Evolutionary conservation across 2,329 filamentous ascomycete genomes (phyloP).

Genomic region (Delphinella strobiligena): DNA sequence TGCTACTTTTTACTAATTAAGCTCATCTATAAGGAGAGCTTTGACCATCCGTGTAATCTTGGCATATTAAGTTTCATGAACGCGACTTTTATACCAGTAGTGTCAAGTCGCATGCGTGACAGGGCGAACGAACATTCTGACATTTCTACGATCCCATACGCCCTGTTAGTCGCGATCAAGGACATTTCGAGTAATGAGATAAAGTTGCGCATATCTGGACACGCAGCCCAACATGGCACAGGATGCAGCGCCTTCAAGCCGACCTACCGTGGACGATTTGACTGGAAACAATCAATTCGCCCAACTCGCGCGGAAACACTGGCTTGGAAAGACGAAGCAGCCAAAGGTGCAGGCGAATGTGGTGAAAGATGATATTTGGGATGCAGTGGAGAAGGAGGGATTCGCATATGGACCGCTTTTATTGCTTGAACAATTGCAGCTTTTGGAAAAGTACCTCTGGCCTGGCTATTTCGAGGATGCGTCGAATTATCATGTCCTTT

Average conservation of each 20-base stretch:
- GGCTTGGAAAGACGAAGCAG: constrained; percentile 56
- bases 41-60: too few species aligned
- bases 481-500: constrained; percentile 81
- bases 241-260: constrained; percentile 23
- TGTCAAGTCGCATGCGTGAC: too few species aligned
- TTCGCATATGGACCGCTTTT: constrained; percentile 70
- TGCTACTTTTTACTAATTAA: too few species aligned
- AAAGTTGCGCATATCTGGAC: too few species aligned
- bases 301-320: constrained; percentile 69
- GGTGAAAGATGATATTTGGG: constrained; percentile 81
- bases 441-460: constrained; percentile 90
- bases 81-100: too few species aligned
- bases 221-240: neutral
- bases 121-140: too few species aligned
- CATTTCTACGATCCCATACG: too few species aligned
- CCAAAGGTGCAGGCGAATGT: constrained; percentile 66
- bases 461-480: constrained; percentile 79
- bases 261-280: constrained; percentile 55
- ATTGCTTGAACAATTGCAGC: constrained; percentile 78
- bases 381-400: constrained; percentile 66
- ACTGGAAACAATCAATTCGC: constrained; percentile 55
- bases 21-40: too few species aligned
- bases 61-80: too few species aligned
- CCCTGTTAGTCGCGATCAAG: neutral
- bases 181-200: neutral